A percentile compares a stretch with the other conserved stretches of the same genome.
These are phyloP conservation scores for Trichoderma atroviride DNA, from an alignment of 2,329 filamentous ascomycete genomes.

Conservation along the genomic window DNA sequence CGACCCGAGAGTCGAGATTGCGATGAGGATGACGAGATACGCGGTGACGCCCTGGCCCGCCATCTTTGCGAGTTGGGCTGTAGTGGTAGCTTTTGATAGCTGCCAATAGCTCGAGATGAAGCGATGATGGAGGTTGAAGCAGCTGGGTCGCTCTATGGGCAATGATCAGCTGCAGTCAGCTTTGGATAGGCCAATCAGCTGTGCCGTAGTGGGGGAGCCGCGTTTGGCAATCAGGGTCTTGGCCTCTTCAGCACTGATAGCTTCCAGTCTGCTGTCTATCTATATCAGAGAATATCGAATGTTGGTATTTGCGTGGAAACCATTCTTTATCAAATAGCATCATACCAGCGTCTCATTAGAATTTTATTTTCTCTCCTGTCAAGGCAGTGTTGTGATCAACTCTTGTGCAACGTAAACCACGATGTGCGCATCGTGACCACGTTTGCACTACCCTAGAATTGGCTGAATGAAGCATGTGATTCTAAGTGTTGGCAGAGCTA, in stretches of 20 bases:
- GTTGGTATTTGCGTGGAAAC: neutral
- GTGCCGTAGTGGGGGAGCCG: neutral
- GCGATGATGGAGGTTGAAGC: slow-evolving; percentile 6
- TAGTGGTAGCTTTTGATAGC: neutral
- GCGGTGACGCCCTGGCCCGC: slow-evolving; percentile 53
- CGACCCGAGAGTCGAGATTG: slow-evolving; percentile 79
- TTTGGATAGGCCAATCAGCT: neutral
- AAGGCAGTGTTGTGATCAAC: neutral
- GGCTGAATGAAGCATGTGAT: neutral
- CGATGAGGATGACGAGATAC: slow-evolving; percentile 76
- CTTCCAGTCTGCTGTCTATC: neutral
- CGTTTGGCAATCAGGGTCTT: neutral
- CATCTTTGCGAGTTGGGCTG: slow-evolving; percentile 34
- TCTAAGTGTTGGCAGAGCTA: neutral
- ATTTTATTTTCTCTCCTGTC: neutral
- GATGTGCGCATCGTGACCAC: neutral
- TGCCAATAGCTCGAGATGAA: neutral
- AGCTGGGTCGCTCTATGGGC: neutral
- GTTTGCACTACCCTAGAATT: slow-evolving; percentile 6
- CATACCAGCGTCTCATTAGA: neutral
- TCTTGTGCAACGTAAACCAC: neutral
- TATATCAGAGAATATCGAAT: neutral
- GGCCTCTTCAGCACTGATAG: neutral
- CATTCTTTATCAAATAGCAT: neutral
- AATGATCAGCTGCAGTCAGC: slow-evolving; percentile 9